Evolutionary conservation across 2,329 filamentous ascomycete species (phyloP), one percentile per base, ranked within the genome.

Genomic region (Zarea fungicola): DNA sequence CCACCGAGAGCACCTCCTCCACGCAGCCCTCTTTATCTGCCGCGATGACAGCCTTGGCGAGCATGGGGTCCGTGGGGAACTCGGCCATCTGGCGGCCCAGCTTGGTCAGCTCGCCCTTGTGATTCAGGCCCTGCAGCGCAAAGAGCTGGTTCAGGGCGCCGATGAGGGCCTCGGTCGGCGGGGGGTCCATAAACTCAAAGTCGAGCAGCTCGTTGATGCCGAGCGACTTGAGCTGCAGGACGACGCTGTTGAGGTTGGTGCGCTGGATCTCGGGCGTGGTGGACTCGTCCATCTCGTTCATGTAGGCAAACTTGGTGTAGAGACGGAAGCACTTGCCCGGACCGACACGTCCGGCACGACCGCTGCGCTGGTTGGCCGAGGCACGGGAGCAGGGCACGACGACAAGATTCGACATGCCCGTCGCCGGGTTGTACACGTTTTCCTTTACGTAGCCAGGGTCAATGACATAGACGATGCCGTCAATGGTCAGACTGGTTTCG

Each of bases 101-200:
- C 61, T 93, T 93, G 19, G 93, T 97, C 36, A 99, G 73, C 54
- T 91, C 86, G 50, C 92, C 93, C 56, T 84, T 84, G 65, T 92
- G 86, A 61, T 96, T 95, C 42, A 99, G 74, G 0, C 89, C 89
- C 23, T 93, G 90, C 0, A 97, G 76, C 0, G 90, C 90, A 62
- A 96, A 99, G 1, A 99, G 78, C 60, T 93, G 85, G 64, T 97
- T 93, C 39, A 99, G 73, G 0, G 90, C 87, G 19, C 87, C 83
- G 55, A 96, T 95, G 26, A 99, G 80, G 1, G 90, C 88, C 61
- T 96, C 89, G 0, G 89, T 88, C 0, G 91, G 86, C 0, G 93
- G 93, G 1, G 91, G 85, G 58, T 97, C 92, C 83, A 97, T 90
- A 59, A 96, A 97, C 62, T 96, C 91, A 61, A 99, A 99, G 52